These are phyloP conservation scores for Penicillium sp. DNA, from an alignment of 2,329 filamentous ascomycete genomes.

Conservation along the genomic window DNA sequence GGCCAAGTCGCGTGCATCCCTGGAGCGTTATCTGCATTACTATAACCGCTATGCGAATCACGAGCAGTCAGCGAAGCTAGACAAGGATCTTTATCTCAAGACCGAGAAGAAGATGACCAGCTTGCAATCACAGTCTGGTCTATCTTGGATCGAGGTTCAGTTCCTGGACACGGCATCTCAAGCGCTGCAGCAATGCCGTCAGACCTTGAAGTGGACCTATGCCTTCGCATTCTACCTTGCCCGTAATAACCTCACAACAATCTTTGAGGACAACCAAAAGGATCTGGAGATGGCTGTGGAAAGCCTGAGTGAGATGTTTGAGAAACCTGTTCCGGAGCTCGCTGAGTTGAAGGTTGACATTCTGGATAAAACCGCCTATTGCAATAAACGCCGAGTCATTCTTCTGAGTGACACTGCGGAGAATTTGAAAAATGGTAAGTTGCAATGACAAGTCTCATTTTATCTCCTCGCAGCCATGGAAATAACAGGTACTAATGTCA, in stretches of 20 bases:
- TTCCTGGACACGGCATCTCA: constrained; percentile 93
- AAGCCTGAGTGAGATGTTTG: constrained; percentile 97
- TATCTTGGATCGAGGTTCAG: constrained; percentile 99
- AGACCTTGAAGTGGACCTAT: constrained; percentile 99
- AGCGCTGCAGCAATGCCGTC: constrained; percentile 92
- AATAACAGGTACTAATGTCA: background rate
- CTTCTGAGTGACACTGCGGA: constrained; percentile 90
- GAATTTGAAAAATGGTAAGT: constrained; percentile 81
- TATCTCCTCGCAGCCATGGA: background rate
- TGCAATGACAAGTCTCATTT: background rate
- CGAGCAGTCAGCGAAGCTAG: constrained; percentile 93
- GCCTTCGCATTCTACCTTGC: constrained; percentile 98
- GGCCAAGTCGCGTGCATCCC: constrained; percentile 82
- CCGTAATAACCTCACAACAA: constrained; percentile 92
- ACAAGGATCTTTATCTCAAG: constrained; percentile 94
- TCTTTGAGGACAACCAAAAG: constrained; percentile 98
- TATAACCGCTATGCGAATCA: constrained; percentile 99
- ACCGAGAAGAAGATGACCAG: constrained; percentile 99
- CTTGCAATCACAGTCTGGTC: constrained; percentile 87
- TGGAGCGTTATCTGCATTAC: constrained; percentile 97
- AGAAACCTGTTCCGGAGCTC: constrained; percentile 89
- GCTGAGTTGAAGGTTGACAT: constrained; percentile 92
- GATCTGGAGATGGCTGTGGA: constrained; percentile 97
- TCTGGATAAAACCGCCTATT: constrained; percentile 98
- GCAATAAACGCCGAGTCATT: constrained; percentile 88